A percentile compares a stretch with the other conserved stretches of the same genome.
Conservation (phyloP, 2,329 filamentous ascomycete genomes). For the Aspergillus arachidicola region DNA sequence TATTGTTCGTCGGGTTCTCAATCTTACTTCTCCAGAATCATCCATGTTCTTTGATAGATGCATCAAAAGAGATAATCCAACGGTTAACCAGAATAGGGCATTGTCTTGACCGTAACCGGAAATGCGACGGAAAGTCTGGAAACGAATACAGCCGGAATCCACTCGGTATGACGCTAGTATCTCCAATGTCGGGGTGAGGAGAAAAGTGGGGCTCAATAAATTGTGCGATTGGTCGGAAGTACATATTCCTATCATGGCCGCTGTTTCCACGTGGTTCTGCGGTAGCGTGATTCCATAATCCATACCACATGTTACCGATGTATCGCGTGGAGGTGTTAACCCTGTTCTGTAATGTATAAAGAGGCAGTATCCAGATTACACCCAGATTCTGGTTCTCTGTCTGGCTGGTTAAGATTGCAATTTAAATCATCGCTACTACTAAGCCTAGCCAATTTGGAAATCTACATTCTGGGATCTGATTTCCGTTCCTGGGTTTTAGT, state of each 20-base stretch:
- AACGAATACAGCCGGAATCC: not conserved
- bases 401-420: not conserved
- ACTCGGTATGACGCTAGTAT: slow-evolving; percentile 16
- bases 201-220: slow-evolving; percentile 15
- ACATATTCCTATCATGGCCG: slow-evolving; percentile 15
- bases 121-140: slow-evolving; percentile 1
- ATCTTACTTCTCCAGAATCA: not conserved
- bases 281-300: slow-evolving; percentile 14
- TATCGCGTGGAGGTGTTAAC: not conserved
- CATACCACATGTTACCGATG: slow-evolving; percentile 9
- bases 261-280: slow-evolving; percentile 26
- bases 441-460: not conserved
- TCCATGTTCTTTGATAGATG: not conserved
- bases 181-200: slow-evolving; percentile 16
- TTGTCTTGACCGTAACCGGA: not conserved
- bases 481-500: not conserved
- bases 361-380: not conserved
- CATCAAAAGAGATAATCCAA: not conserved
- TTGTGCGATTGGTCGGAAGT: slow-evolving; percentile 18
- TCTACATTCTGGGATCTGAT: not conserved
- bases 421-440: not conserved
- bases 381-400: not conserved
- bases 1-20: not conserved
- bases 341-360: not conserved
- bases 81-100: not conserved